These are phyloP conservation scores for Pezicula neosporulosa DNA, from an alignment of 2,329 filamentous ascomycete species.

Conservation along the genomic window DNA sequence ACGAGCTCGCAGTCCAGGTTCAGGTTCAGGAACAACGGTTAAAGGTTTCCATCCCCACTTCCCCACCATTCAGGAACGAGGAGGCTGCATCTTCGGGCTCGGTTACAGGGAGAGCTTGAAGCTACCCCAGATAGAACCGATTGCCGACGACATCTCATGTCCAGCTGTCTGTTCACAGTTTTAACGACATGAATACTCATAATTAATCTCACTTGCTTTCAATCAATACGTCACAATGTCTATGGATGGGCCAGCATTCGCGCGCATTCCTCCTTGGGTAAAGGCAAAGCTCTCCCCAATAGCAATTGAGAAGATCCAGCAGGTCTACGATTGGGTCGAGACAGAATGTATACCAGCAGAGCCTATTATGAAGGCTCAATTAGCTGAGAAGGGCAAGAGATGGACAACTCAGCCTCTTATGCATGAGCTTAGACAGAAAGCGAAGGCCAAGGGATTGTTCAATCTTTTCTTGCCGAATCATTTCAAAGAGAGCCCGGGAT, in stretches of 20 bases:
- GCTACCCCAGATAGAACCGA: background rate
- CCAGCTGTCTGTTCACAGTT: background rate
- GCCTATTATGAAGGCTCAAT: constrained; percentile 37
- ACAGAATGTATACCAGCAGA: constrained; percentile 40
- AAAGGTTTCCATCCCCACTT: constrained; percentile 6
- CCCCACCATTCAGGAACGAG: background rate
- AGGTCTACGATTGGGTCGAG: constrained; percentile 40
- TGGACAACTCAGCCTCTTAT: constrained; percentile 38
- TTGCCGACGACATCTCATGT: background rate
- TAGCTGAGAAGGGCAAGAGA: constrained; percentile 24
- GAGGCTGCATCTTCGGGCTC: constrained; percentile 6
- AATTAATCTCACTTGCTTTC: background rate
- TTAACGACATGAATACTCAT: background rate
- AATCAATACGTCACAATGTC: background rate
- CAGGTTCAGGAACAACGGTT: constrained; percentile 1
- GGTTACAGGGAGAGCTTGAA: background rate
- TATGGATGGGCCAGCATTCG: constrained; percentile 31
- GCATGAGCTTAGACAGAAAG: constrained; percentile 37
- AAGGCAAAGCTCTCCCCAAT: constrained; percentile 25
- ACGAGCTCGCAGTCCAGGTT: background rate
- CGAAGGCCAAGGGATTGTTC: constrained; percentile 34
- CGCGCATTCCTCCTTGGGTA: constrained; percentile 37
- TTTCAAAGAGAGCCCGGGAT: constrained; percentile 37
- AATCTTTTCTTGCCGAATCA: constrained; percentile 38
- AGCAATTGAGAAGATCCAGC: constrained; percentile 38